Conservation (phyloP, 768 basidiomycete genomes). For the Asterophora parasitica region DNA sequence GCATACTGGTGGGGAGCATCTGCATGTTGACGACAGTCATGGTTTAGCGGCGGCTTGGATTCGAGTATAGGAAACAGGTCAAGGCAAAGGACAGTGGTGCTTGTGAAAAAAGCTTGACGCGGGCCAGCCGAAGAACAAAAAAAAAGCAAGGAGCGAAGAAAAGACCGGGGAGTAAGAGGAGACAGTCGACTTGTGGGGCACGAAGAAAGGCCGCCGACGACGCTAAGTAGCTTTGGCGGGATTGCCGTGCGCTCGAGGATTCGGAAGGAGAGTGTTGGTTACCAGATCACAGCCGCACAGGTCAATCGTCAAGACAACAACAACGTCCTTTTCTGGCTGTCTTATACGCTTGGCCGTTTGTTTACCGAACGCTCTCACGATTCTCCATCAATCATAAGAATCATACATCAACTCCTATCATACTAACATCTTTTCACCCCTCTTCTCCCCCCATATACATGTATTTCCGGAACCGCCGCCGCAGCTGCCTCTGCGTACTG, state of each 20-base stretch:
- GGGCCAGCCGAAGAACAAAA: conserved; percentile 55
- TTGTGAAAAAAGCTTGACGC: conserved; percentile 29
- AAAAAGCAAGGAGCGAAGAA: conserved; percentile 16
- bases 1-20: conserved; percentile 60
- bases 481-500: conserved; percentile 46
- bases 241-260: conserved; percentile 20
- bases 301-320: conserved; percentile 42
- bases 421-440: conserved; percentile 12
- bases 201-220: conserved; percentile 29
- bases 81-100: conserved; percentile 33
- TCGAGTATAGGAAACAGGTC: conserved; percentile 6
- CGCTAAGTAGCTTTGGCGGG: conserved; percentile 33
- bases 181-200: conserved; percentile 19
- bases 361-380: conserved; percentile 11
- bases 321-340: conserved; percentile 7
- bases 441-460: conserved; percentile 63
- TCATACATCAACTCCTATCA: conserved; percentile 12
- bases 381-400: conserved; percentile 9
- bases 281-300: conserved; percentile 25
- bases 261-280: conserved; percentile 29
- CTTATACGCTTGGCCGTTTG: conserved; percentile 1
- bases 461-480: conserved; percentile 59
- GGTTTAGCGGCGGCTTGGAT: conserved; percentile 26
- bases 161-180: conserved; percentile 16
- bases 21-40: conserved; percentile 77